Conservation (phyloP, 1,139 yeast genomes). For the Schwanniomyces etchellsii region DNA sequence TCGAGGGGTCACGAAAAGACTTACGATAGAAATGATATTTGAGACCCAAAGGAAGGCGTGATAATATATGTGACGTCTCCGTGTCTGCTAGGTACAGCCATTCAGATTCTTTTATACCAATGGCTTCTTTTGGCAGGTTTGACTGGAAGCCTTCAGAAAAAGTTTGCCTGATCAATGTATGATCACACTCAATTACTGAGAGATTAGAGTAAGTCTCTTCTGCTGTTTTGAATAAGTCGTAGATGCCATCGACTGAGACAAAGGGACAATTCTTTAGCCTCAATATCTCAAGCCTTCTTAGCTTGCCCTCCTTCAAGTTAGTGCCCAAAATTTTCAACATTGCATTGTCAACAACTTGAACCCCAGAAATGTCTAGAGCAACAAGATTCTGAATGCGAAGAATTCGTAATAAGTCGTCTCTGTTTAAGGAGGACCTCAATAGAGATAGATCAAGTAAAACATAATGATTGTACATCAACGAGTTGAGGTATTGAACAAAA, state of each 20-base stretch:
- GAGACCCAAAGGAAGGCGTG: background rate
- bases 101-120: background rate
- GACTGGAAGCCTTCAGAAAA: too few relatives aligned
- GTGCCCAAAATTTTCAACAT: slow-evolving; percentile 21
- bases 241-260: slow-evolving; percentile 1
- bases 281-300: slow-evolving; percentile 4
- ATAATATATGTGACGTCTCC: background rate
- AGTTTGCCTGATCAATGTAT: too few relatives aligned
- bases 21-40: background rate
- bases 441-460: slow-evolving; percentile 16
- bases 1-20: background rate
- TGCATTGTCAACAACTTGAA: slow-evolving; percentile 23
- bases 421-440: slow-evolving; percentile 6
- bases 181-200: too few relatives aligned
- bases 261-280: slow-evolving; percentile 6
- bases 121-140: too few relatives aligned
- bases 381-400: slow-evolving; percentile 25
- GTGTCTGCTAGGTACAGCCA: background rate
- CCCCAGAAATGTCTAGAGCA: slow-evolving; percentile 29
- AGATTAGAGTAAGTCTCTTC: too few relatives aligned
- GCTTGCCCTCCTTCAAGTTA: slow-evolving; percentile 17
- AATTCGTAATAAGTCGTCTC: slow-evolving; percentile 21
- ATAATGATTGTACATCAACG: slow-evolving; percentile 11
- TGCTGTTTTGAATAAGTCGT: too few relatives aligned
- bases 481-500: slow-evolving; percentile 13